phyloP scores from a whole-genome alignment of 805 yeast genomes.

The Limtongia smithiae region DNA sequence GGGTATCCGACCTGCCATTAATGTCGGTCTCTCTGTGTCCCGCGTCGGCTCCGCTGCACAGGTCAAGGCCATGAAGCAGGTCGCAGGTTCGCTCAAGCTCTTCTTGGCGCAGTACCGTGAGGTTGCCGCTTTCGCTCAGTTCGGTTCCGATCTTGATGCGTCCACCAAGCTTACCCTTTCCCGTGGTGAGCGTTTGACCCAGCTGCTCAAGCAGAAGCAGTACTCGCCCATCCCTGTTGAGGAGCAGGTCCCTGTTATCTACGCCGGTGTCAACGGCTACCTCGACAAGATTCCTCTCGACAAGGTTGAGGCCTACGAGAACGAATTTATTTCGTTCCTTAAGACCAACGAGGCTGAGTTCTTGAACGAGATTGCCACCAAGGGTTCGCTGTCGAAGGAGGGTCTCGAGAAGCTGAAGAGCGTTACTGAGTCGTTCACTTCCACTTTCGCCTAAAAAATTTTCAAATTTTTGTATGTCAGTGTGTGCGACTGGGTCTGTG shows the following conservation, averaged over 20 bases:
- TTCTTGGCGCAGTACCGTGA: slow-evolving; percentile 99
- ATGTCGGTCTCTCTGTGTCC: slow-evolving; percentile 99
- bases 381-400: slow-evolving; percentile 90
- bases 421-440: slow-evolving; percentile 88
- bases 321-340: slow-evolving; percentile 85
- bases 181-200: slow-evolving; percentile 99
- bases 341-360: slow-evolving; percentile 84
- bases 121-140: slow-evolving; percentile 99
- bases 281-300: slow-evolving; percentile 81
- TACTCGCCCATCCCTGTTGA: slow-evolving; percentile 95
- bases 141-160: slow-evolving; percentile 99
- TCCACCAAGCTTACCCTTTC: slow-evolving; percentile 97
- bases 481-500: too few species aligned
- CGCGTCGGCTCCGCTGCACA: slow-evolving; percentile 99
- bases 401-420: slow-evolving; percentile 79
- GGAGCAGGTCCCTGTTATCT: slow-evolving; percentile 97
- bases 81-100: slow-evolving; percentile 99
- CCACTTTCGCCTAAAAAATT: slow-evolving; percentile 56
- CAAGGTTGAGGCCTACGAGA: slow-evolving; percentile 87
- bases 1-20: slow-evolving; percentile 99
- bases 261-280: slow-evolving; percentile 99
- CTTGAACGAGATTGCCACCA: slow-evolving; percentile 75
- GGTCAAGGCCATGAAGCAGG: slow-evolving; percentile 99
- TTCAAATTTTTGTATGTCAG: too few species aligned
- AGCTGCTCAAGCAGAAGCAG: slow-evolving; percentile 97